Percentiles rank a stretch among this genome's conserved stretches.
phyloP scores from a whole-genome alignment of 1,284 basidiomycete genomes.

The Anthracocystis setariae region DNA sequence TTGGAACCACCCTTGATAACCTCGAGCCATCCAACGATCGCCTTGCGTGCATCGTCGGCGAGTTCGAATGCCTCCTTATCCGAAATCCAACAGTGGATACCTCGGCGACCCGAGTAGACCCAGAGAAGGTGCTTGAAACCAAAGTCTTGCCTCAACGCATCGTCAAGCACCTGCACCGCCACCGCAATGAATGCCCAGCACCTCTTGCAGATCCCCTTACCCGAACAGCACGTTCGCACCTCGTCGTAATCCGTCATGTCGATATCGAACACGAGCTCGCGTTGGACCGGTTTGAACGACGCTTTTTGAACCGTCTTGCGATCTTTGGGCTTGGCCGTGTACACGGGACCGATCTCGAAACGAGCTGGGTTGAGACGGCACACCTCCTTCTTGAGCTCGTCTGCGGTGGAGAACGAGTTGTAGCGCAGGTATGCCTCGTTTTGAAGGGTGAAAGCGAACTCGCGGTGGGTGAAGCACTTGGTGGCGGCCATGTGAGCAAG shows the following conservation, averaged over 20 bases:
- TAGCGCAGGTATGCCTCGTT: slow-evolving; percentile 93
- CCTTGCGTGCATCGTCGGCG: slow-evolving; percentile 88
- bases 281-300: slow-evolving; percentile 79
- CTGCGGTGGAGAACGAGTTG: slow-evolving; percentile 84
- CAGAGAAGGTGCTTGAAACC: slow-evolving; percentile 83
- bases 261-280: slow-evolving; percentile 99
- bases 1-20: slow-evolving; percentile 83
- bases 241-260: slow-evolving; percentile 99
- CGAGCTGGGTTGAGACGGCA: slow-evolving; percentile 70
- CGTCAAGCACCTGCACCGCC: slow-evolving; percentile 88
- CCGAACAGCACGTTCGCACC: slow-evolving; percentile 92
- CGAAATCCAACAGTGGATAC: slow-evolving; percentile 98
- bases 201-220: slow-evolving; percentile 87
- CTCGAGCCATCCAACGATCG: slow-evolving; percentile 86
- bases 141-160: slow-evolving; percentile 81
- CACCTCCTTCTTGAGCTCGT: slow-evolving; percentile 89
- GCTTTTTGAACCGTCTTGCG: slow-evolving; percentile 83
- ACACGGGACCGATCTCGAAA: slow-evolving; percentile 96
- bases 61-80: slow-evolving; percentile 86
- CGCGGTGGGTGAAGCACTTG: slow-evolving; percentile 74
- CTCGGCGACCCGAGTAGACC: slow-evolving; percentile 98
- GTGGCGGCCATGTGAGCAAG: slow-evolving; percentile 74
- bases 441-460: slow-evolving; percentile 94
- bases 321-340: slow-evolving; percentile 89
- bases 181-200: slow-evolving; percentile 96